Base-by-base conservation (phyloP, 2,329 filamentous ascomycete species). In the Fusarium drepaniforme region DNA sequence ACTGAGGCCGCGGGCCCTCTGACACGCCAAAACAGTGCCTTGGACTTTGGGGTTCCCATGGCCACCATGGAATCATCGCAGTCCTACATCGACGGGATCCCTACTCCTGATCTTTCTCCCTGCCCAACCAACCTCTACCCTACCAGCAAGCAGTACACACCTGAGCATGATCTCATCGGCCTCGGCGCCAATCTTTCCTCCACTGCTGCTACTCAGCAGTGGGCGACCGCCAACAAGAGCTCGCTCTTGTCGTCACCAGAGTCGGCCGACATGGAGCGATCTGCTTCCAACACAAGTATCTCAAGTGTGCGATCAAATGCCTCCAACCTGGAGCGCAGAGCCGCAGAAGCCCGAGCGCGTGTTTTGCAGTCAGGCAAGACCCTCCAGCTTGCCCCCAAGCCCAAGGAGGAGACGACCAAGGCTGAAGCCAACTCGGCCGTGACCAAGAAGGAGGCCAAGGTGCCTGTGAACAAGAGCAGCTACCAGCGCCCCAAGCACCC, bases 401-500 rank as follows among this genome's bases (percentile, higher is more conserved):
- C 85, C 1, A 75, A 79, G 51, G 73, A 75, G 21, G 70, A 69
- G 35, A 12, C 60, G 8, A 30, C 25, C 40, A 73, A 64, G 57
- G 58, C 6, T 49, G 68, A 66, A 49, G 53, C 49, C 44, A 64
- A 38, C n/a, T 46, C 23, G 13, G 15, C 63, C 13, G 15, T 23
- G 12, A 16, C 58, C 35, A 83, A 84, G 72, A 85, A 84, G 64
- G 84, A 85, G 37, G 82, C 82, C 30, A 89, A 88, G 78, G 75
- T 86, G 3, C 78, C 82, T 25, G 84, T 87, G 30, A 88, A 85
- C 75, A 81, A 84, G 64, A 80, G 69, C 18, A 81, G 84, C 44
- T 88, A 89, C 71, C 84, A 87, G 60, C 92, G 93, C 18, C 93
- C 93, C 30, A 90, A 90, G 77, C 92, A 93, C 71, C 89, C 90